Base-by-base conservation (phyloP, 2,329 filamentous ascomycete species). In the Phoma sp. region DNA sequence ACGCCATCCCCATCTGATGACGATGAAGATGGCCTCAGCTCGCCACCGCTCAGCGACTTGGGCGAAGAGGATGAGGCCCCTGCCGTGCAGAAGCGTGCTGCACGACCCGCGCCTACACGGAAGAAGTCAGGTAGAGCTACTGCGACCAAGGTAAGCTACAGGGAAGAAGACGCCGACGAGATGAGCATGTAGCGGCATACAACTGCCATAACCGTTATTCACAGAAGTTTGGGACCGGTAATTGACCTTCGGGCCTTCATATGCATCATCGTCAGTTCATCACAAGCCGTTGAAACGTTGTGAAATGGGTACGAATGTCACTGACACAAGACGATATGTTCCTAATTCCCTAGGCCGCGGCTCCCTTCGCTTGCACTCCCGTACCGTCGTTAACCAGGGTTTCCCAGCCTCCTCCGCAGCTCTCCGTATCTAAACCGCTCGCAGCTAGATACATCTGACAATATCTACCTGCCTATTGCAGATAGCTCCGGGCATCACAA, bases 1-100 rank as follows among this genome's bases (percentile, higher is more conserved):
- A 80, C 77, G 29, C 79, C 78, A 14, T 77, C 73, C 50, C 63
- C 73, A 10, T 74, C 74, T 42, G 72, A 29, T 29, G 27, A 75
- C 52, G 68, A 73, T 35, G 73, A 74, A 33, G 64, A 64, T 56
- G 49, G 58, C 30, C 62, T 62, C 56, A 69, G 71, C 39, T 73
- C 76, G 10, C 71, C 73, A 44, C 55, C 66, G 46, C 72, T 79
- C 58, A 73, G 74, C 53, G 76, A 79, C 51, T 61, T 79, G 36
- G 77, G 73, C 33, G 60, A 59, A 18, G 64, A 66, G 44, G 60
- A 63, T 45, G 55, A 64, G 52, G 55, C 46, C 58, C 59, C 60
- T 60, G 59, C 49, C 47, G 56, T 57, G 52, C 61, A 59, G 59
- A 67, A 65, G 59, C 61, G 62, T 61, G 59, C 58, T 55, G 60